Conservation (phyloP, 2,329 filamentous ascomycete species). For the Aspergillus floridensis region DNA sequence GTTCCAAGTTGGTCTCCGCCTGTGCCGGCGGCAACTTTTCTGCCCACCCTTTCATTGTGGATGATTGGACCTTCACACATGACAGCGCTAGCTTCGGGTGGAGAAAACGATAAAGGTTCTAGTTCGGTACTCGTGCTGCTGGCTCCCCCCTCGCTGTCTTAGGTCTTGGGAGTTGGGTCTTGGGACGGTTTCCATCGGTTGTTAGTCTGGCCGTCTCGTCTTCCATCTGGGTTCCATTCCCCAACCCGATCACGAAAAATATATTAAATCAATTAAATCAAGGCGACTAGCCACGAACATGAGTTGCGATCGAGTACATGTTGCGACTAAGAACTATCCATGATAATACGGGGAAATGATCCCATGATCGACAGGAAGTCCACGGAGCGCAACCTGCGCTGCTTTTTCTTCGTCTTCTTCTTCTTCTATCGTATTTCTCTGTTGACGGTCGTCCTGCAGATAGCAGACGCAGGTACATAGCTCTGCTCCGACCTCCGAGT, state of each 20-base stretch:
- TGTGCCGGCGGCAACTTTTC: slow-evolving; percentile 5
- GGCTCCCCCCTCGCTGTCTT: neutral
- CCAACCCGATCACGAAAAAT: slow-evolving; percentile 1
- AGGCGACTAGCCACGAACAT: neutral
- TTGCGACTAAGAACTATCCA: neutral
- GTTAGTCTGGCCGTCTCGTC: neutral
- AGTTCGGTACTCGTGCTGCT: slow-evolving; percentile 14
- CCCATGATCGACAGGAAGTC: neutral
- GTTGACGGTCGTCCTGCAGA: neutral
- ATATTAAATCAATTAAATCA: slow-evolving; percentile 2
- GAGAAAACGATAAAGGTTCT: slow-evolving; percentile 1
- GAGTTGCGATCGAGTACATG: neutral
- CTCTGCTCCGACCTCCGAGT: neutral
- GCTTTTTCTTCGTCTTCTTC: neutral
- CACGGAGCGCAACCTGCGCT: neutral
- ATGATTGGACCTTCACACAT: slow-evolving; percentile 11
- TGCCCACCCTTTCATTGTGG: slow-evolving; percentile 1
- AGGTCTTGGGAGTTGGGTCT: neutral
- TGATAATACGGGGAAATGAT: neutral
- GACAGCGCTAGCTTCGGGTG: slow-evolving; percentile 17
- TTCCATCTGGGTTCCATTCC: slow-evolving; percentile 1
- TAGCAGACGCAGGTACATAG: neutral
- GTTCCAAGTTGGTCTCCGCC: slow-evolving; percentile 11
- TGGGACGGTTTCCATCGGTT: neutral
- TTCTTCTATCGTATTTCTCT: neutral